Evolutionary conservation across 1,284 basidiomycete species (phyloP), one percentile per base, ranked within the genome.

Genomic region (Agroathelia rolfsii): DNA sequence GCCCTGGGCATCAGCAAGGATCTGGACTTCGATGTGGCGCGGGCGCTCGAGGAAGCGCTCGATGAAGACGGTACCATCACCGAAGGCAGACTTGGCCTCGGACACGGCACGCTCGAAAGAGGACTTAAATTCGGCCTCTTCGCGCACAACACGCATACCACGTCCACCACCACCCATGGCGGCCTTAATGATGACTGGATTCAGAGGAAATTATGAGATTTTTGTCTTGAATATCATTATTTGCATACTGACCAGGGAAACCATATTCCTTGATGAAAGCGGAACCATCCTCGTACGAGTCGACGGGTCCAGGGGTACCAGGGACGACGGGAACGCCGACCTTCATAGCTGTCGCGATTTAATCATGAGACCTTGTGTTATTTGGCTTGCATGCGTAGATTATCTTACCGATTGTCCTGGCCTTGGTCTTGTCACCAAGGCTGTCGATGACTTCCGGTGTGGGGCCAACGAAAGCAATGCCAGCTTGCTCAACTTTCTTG

Each of bases 391-490:
- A 24, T 11, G 35, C 24, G 25, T 28, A 34, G 28, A 34, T 19
- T 37, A 26, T 47, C 52, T 44, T 52, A 87, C 85, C 87, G 34
- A 93, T 67, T 28, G 76, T 73, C 50, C 92, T 76, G 29, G 94
- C 94, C 62, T 97, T 98, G 41, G 93, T 96, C 76, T 99, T 98
- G 70, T 98, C 94, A 42, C 95, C 95, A 33, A 98, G 76, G 30
- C 84, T 79, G 66, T 98, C 95, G 47, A 99, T 98, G 48, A 94
- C 93, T 58, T 95, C 87, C 24, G 94, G 93, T 24, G 86, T 70
- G 27, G 95, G 95, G 16, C 95, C 95, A 47, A 99, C 84, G 59
- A 98, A 99, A 24, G 92, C 89, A 46, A 99, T 78, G 28, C 95
- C 95, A 28, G 95, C 95, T 52, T 86, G 84, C 61, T 97, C 94